A percentile compares a stretch with the other conserved stretches of the same genome.
These are phyloP conservation scores for Bondarzewia mesenterica DNA, from an alignment of 1,284 basidiomycete species.

Conservation along the genomic window DNA sequence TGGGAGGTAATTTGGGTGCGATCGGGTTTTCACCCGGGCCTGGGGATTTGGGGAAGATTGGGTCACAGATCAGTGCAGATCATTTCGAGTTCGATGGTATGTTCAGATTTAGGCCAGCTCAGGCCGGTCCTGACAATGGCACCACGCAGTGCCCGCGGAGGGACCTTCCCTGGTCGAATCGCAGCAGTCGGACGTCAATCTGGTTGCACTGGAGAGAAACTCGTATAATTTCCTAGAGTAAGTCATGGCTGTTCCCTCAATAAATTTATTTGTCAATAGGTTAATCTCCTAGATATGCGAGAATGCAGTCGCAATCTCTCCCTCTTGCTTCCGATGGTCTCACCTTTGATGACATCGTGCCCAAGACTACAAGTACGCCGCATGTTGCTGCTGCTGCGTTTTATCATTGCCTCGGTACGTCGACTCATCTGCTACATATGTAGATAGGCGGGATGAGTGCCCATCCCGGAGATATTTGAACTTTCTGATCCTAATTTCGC, in stretches of 20 bases:
- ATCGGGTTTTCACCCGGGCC: conserved; percentile 40
- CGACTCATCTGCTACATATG: neutral
- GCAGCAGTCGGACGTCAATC: conserved; percentile 45
- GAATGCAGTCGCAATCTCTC: conserved; percentile 61
- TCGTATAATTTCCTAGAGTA: conserved; percentile 75
- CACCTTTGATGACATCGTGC: conserved; percentile 58
- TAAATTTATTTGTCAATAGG: too few species aligned
- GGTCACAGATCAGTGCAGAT: conserved; percentile 39
- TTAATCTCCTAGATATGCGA: conserved; percentile 59
- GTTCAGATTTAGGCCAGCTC: too few species aligned
- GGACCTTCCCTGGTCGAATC: conserved; percentile 29
- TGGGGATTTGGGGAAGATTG: conserved; percentile 24
- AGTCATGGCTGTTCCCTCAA: conserved; percentile 16
- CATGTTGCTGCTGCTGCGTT: conserved; percentile 73
- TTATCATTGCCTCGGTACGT: conserved; percentile 72
- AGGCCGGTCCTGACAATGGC: too few species aligned
- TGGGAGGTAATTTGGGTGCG: conserved; percentile 17
- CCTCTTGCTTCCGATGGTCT: conserved; percentile 38
- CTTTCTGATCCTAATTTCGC: neutral
- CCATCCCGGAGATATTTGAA: conserved; percentile 2
- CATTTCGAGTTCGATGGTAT: conserved; percentile 61
- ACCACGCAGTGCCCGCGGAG: conserved; percentile 24
- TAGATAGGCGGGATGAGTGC: neutral
- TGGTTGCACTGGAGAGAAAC: conserved; percentile 58
- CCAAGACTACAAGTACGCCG: conserved; percentile 52